These are phyloP conservation scores for Saccharomyces pastorianus DNA, from an alignment of 1,139 yeast species.

Conservation along the genomic window DNA sequence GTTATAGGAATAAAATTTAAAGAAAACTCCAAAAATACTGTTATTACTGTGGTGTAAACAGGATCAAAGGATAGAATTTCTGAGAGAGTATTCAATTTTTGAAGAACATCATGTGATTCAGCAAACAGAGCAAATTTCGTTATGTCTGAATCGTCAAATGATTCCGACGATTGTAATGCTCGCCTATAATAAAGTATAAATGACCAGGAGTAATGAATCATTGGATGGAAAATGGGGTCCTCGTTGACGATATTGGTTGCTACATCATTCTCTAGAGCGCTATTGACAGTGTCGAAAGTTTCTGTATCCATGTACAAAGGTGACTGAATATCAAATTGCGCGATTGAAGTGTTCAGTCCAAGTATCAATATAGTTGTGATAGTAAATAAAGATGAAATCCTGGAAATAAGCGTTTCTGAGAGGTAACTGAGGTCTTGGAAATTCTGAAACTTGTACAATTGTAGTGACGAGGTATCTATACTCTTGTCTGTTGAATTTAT, in stretches of 20 bases:
- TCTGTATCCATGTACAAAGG: neutral
- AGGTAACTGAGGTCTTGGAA: neutral
- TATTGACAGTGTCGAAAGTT: neutral
- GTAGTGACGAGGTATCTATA: neutral
- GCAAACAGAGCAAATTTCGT: slow-evolving; percentile 38
- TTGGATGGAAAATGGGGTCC: slow-evolving; percentile 38
- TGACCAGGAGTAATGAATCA: slow-evolving; percentile 65
- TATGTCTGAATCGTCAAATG: neutral
- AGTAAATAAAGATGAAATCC: neutral
- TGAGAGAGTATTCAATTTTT: slow-evolving; percentile 38
- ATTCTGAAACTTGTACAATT: neutral
- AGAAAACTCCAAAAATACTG: slow-evolving; percentile 51
- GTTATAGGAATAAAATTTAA: slow-evolving; percentile 58
- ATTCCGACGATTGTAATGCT: neutral
- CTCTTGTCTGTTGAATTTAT: neutral
- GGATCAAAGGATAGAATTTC: slow-evolving; percentile 42
- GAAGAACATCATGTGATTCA: slow-evolving; percentile 42
- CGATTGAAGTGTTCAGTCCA: neutral
- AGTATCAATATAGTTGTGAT: neutral
- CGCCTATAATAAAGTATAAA: slow-evolving; percentile 32
- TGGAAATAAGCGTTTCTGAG: neutral
- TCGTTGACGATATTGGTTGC: slow-evolving; percentile 35
- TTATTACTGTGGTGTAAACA: slow-evolving; percentile 50
- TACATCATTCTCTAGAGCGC: neutral
- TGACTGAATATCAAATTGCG: neutral